These are phyloP conservation scores for Thraustochytrium striatum DNA, from an alignment of 352 stramenopile species.

Conservation along the genomic window DNA sequence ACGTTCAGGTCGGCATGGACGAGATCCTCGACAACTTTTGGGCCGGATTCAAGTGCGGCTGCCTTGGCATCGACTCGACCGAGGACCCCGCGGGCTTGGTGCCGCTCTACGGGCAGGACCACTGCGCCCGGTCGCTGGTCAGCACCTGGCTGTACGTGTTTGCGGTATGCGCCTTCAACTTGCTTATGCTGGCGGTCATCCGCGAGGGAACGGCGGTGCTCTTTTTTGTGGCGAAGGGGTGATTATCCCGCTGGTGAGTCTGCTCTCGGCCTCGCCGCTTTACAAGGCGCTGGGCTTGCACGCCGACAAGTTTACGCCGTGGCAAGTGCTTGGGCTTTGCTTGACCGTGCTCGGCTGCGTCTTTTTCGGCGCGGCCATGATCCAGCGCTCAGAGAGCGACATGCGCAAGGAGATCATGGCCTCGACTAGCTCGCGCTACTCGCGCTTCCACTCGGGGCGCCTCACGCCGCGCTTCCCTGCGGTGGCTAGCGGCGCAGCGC, in stretches of 20 bases:
- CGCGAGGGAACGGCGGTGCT: constrained; percentile 42
- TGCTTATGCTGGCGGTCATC: constrained; percentile 47
- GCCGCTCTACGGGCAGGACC: constrained; percentile 18
- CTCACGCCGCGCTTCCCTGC: no score
- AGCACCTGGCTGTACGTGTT: constrained; percentile 36
- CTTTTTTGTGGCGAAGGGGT: constrained; percentile 45
- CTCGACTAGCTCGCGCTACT: background rate
- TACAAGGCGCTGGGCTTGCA: constrained; percentile 4
- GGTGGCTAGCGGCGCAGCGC: no score
- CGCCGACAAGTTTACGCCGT: constrained; percentile 8
- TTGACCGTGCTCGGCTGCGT: constrained; percentile 31
- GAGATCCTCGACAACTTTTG: constrained; percentile 39
- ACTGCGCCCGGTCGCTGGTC: background rate
- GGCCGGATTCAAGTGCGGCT: constrained; percentile 27
- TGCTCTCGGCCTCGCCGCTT: constrained; percentile 23
- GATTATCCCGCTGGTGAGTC: constrained; percentile 38
- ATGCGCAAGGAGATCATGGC: constrained; percentile 12
- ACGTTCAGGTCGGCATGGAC: background rate
- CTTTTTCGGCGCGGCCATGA: constrained; percentile 43
- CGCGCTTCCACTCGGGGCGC: no score
- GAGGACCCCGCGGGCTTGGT: background rate
- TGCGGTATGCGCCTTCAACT: constrained; percentile 41
- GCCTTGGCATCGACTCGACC: constrained; percentile 3
- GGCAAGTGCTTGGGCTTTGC: constrained; percentile 35
- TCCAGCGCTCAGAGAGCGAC: constrained; percentile 33